Base-by-base conservation (phyloP, 257 asterid species). In the Solanum peruvianum region DNA sequence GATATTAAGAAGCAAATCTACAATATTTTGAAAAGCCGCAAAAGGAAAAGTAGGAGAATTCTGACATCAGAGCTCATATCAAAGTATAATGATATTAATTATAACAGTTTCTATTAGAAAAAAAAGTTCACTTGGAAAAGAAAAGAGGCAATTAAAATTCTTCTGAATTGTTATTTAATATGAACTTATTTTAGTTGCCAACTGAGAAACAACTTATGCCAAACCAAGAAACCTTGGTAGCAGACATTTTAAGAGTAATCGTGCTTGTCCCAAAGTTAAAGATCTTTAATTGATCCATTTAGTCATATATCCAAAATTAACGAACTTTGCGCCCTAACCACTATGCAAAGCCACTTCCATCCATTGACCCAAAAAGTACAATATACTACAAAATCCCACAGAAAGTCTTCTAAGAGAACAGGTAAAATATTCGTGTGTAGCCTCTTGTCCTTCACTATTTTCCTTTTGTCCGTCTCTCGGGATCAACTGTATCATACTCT, bases 401-500 rank as follows among this genome's bases (percentile, higher is more conserved):
- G 64, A 9, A 58, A 47, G 11, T 45, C 64, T 13, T 27, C 35
- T 58, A 31, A 86, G 20, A 62, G 86, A 69, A 85, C 18, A 42
- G 78, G 31, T 87, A 84, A 86, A 89, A 86, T 69, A 72, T 87
- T 44, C 14, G 66, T 87, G 6, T 84, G 85, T 87, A 56, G 7
- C 71, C 86, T 39, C 89, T 60, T 64, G n/a, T 71, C 73, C 67
- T 44, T 11, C n/a, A 35, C 15, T 14, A 11, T 47, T 20, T 41
- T 5, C 21, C 13, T 21, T 44, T 13, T 49, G 11, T 58, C 27
- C 3, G 39, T 67, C 47, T 13, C 42, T 85, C 47, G 20, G 60
- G 87, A 23, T 84, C 64, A 66, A 33, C 93, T 2, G 88, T 56
- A 13, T 91, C 96, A 3, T 92, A 91, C 77, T 85, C 93, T 41